A percentile compares a stretch with the other conserved stretches of the same genome.
Conservation (phyloP, 345 rosid species). For the Garcia nutans region DNA sequence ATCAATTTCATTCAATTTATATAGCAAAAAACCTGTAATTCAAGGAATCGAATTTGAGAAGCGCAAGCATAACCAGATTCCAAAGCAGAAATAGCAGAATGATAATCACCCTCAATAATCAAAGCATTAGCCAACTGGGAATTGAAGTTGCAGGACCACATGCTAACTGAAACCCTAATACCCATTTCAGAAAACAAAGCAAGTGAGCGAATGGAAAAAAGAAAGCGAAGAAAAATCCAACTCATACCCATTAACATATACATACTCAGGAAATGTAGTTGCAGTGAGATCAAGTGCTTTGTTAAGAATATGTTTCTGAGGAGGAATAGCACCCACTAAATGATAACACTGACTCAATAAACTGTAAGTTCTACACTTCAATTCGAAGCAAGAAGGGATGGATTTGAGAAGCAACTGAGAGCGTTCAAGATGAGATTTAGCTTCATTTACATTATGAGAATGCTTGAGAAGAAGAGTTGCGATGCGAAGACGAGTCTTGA, state of each 20-base stretch:
- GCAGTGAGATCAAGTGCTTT: slow-evolving; percentile 73
- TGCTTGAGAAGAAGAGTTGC: slow-evolving; percentile 82
- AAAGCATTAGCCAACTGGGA: slow-evolving; percentile 93
- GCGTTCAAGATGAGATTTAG: slow-evolving; percentile 92
- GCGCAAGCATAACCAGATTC: slow-evolving; percentile 65
- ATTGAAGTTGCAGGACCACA: slow-evolving; percentile 95
- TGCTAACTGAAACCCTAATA: slow-evolving; percentile 44
- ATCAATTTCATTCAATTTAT: not conserved
- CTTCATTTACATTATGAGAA: slow-evolving; percentile 73
- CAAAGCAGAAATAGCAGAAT: slow-evolving; percentile 60
- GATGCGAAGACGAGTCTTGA: slow-evolving; percentile 81
- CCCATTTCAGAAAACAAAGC: not conserved
- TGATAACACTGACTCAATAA: slow-evolving; percentile 90
- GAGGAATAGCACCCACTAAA: slow-evolving; percentile 73
- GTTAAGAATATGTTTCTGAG: slow-evolving; percentile 72
- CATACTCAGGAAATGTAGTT: slow-evolving; percentile 43
- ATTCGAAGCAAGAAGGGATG: slow-evolving; percentile 79
- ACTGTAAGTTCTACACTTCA: slow-evolving; percentile 78
- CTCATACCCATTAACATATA: not conserved
- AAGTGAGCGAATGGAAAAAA: not conserved
- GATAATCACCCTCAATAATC: slow-evolving; percentile 76
- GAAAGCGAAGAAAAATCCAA: not conserved
- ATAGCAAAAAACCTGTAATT: slow-evolving; percentile 53
- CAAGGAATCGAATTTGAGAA: slow-evolving; percentile 60
- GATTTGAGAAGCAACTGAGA: slow-evolving; percentile 67